Evolutionary conservation across 495 filamentous ascomycete species (phyloP).

Genomic region (Penicillium odoratum): DNA sequence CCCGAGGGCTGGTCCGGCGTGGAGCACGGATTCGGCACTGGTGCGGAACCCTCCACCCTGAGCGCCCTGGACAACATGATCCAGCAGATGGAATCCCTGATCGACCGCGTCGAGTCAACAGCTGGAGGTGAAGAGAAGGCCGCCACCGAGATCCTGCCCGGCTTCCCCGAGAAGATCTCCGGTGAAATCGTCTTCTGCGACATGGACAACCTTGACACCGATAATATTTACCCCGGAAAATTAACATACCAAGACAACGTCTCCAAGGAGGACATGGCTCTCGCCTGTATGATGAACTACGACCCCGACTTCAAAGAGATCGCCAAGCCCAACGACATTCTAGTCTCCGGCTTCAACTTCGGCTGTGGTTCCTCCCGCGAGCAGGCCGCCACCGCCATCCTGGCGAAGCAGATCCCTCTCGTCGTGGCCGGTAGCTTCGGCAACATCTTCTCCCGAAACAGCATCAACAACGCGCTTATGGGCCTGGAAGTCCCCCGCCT

Average conservation of each 20-base stretch:
- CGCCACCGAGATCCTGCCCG: conserved; percentile 48
- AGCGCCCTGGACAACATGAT: conserved; percentile 71
- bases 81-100: conserved; percentile 60
- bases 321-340: conserved; percentile 68
- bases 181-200: conserved; percentile 58
- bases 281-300: conserved; percentile 93
- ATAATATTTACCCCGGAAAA: conserved; percentile 84
- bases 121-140: conserved; percentile 24
- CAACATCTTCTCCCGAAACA: conserved; percentile 86
- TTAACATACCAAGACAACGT: conserved; percentile 90
- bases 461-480: conserved; percentile 91
- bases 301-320: conserved; percentile 64
- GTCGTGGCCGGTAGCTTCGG: conserved; percentile 85
- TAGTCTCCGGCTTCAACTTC: conserved; percentile 89
- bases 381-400: conserved; percentile 86
- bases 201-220: conserved; percentile 53
- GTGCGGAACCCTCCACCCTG: conserved; percentile 58
- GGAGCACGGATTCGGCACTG: conserved; percentile 69
- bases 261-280: conserved; percentile 72
- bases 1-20: conserved; percentile 67
- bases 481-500: conserved; percentile 78
- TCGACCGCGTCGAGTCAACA: conserved; percentile 47
- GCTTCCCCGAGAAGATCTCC: conserved; percentile 51
- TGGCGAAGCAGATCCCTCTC: conserved; percentile 80
- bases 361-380: conserved; percentile 81